Evolutionary conservation across 805 yeast species (phyloP).

Genomic region (Myxozyma melibiosi): DNA sequence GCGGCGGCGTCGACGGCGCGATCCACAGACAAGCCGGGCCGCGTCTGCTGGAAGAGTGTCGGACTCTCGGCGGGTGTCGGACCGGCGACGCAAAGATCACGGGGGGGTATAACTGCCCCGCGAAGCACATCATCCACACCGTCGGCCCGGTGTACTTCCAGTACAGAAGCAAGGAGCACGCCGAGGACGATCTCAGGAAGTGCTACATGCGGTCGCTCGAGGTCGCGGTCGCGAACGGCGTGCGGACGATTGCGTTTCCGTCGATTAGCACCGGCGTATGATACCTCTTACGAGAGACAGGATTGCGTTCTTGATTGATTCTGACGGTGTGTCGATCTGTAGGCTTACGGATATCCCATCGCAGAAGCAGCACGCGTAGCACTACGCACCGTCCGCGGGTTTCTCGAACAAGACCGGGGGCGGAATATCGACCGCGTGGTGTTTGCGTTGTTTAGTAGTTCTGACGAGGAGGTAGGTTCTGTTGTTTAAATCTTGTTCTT

Average conservation of each 20-base stretch:
- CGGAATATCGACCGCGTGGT: constrained; percentile 21
- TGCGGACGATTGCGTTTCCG: constrained; percentile 25
- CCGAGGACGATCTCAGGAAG: constrained; percentile 8
- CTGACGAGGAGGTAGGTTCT: constrained; percentile 22
- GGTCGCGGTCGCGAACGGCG: constrained; percentile 19
- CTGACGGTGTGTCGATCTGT: background rate
- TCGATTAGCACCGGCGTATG: constrained; percentile 33
- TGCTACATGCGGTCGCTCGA: constrained; percentile 19
- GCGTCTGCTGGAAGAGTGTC: constrained; percentile 16
- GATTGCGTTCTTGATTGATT: background rate
- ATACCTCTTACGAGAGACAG: background rate
- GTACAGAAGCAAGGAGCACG: background rate
- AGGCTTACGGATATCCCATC: constrained; percentile 29
- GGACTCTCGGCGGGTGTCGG: constrained; percentile 19
- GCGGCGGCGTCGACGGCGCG: constrained; percentile 33
- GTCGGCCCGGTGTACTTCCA: constrained; percentile 27
- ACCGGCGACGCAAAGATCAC: constrained; percentile 34
- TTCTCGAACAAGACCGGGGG: constrained; percentile 11
- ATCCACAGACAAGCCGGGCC: constrained; percentile 30
- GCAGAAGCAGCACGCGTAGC: constrained; percentile 17
- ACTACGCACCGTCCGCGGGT: constrained; percentile 18
- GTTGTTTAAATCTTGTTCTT: background rate
- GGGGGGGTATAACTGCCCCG: constrained; percentile 14
- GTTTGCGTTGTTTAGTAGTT: constrained; percentile 22
- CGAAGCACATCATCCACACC: constrained; percentile 22